A percentile compares a stretch with the other conserved stretches of the same genome.
Conservation (phyloP, 805 yeast species). For the Metschnikowia kunwiensis region DNA sequence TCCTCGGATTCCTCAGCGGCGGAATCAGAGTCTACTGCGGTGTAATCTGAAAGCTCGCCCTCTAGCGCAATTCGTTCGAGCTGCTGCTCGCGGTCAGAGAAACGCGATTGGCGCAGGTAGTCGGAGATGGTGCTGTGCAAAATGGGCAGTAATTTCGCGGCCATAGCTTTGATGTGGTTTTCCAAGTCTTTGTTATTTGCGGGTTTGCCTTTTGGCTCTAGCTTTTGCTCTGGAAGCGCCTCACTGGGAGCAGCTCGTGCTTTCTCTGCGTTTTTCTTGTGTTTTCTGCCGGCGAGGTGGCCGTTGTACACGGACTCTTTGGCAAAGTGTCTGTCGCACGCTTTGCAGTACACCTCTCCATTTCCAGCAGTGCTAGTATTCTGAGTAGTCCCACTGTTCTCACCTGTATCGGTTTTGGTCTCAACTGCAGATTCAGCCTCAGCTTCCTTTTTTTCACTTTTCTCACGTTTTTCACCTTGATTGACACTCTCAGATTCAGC, state of each 20-base stretch:
- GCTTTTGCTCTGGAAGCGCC: not conserved
- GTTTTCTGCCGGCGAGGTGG: constrained; percentile 76
- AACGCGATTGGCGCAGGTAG: constrained; percentile 59
- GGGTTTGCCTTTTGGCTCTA: not conserved
- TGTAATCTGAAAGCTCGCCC: constrained; percentile 39
- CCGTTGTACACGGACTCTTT: constrained; percentile 61
- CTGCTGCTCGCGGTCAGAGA: constrained; percentile 67
- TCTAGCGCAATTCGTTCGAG: constrained; percentile 46
- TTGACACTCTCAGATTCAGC: constrained; percentile 17
- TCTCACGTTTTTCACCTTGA: too few species aligned
- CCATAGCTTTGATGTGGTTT: constrained; percentile 35
- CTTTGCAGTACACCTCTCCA: constrained; percentile 49
- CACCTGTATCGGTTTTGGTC: too few species aligned
- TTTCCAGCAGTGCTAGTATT: too few species aligned
- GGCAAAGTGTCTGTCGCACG: constrained; percentile 63
- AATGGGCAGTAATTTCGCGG: constrained; percentile 36
- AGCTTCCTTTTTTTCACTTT: too few species aligned
- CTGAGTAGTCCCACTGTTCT: too few species aligned
- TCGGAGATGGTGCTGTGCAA: constrained; percentile 54
- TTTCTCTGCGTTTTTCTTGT: constrained; percentile 45
- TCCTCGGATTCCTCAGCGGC: constrained; percentile 17
- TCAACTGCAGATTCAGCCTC: too few species aligned
- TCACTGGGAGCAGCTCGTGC: not conserved
- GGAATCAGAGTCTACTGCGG: constrained; percentile 28
- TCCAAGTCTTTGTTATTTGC: constrained; percentile 24